Evolutionary conservation across 495 filamentous ascomycete species (phyloP).

Genomic region (Neurospora sp.): DNA sequence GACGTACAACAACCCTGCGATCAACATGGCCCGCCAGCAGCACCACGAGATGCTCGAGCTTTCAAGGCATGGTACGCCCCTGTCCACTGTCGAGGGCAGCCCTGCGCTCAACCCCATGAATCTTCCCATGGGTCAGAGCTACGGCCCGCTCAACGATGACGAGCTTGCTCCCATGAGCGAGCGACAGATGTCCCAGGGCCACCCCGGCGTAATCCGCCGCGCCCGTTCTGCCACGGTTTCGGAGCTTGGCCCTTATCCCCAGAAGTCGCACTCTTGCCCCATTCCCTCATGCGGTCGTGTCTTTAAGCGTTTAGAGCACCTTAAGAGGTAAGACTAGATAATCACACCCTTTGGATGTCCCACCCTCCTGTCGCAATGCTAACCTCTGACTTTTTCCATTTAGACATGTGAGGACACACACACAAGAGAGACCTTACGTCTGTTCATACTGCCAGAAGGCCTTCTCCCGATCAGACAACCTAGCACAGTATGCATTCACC

Average conservation of each 20-base stretch:
- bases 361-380: conserved; percentile 35
- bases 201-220: conserved; percentile 66
- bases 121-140: conserved; percentile 54
- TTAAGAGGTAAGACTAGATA: conserved; percentile 76
- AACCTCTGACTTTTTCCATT: conserved; percentile 39
- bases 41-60: conserved; percentile 73
- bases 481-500: conserved; percentile 73
- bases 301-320: conserved; percentile 97
- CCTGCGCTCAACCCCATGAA: conserved; percentile 59
- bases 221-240: conserved; percentile 93
- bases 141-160: conserved; percentile 51
- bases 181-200: conserved; percentile 50
- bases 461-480: conserved; percentile 95
- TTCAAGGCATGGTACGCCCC: conserved; percentile 79
- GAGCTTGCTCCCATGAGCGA: conserved; percentile 53
- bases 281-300: conserved; percentile 94
- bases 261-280: conserved; percentile 97
- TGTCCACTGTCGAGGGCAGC: conserved; percentile 69
- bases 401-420: conserved; percentile 98
- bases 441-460: conserved; percentile 97
- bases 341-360: conserved; percentile 34
- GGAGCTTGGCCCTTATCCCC: conserved; percentile 92
- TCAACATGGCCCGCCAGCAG: conserved; percentile 46
- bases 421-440: conserved; percentile 95
- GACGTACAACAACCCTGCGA: conserved; percentile 53